Evolutionary conservation across 1,284 basidiomycete species (phyloP).

Genomic region (Rhizopogon parksii): DNA sequence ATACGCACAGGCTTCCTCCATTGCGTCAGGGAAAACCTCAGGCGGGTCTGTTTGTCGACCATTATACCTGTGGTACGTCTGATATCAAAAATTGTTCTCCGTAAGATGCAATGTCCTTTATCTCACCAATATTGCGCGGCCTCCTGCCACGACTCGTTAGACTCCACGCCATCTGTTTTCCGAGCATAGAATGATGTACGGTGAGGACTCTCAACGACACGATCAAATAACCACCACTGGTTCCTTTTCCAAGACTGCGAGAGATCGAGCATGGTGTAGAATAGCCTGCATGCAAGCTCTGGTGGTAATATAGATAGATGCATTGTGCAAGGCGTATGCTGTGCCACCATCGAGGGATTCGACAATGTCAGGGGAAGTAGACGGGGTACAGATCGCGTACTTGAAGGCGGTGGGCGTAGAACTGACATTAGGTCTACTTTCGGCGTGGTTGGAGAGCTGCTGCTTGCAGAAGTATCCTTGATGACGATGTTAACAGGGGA

Average conservation of each 20-base stretch:
- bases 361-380: slow-evolving; percentile 51
- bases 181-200: slow-evolving; percentile 73
- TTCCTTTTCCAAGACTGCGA: slow-evolving; percentile 64
- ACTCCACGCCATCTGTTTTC: slow-evolving; percentile 34
- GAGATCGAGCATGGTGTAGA: slow-evolving; percentile 60
- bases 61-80: slow-evolving; percentile 60
- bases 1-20: slow-evolving; percentile 75
- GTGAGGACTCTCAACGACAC: slow-evolving; percentile 77
- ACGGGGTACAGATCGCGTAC: slow-evolving; percentile 32
- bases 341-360: slow-evolving; percentile 52
- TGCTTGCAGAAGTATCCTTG: slow-evolving; percentile 19
- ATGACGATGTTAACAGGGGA: slow-evolving; percentile 14
- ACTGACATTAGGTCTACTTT: slow-evolving; percentile 48
- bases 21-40: slow-evolving; percentile 54
- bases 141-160: slow-evolving; percentile 49
- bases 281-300: slow-evolving; percentile 64
- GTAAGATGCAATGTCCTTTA: neutral
- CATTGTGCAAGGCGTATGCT: slow-evolving; percentile 73
- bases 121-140: slow-evolving; percentile 61
- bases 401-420: slow-evolving; percentile 44
- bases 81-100: neutral
- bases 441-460: slow-evolving; percentile 22
- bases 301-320: slow-evolving; percentile 62
- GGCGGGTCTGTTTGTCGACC: slow-evolving; percentile 57
- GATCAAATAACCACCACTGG: slow-evolving; percentile 81